A percentile compares a stretch with the other conserved stretches of the same genome.
Conservation (phyloP, 225 moss, liverwort and hornwort species). For the Anthoceros angustus region DNA sequence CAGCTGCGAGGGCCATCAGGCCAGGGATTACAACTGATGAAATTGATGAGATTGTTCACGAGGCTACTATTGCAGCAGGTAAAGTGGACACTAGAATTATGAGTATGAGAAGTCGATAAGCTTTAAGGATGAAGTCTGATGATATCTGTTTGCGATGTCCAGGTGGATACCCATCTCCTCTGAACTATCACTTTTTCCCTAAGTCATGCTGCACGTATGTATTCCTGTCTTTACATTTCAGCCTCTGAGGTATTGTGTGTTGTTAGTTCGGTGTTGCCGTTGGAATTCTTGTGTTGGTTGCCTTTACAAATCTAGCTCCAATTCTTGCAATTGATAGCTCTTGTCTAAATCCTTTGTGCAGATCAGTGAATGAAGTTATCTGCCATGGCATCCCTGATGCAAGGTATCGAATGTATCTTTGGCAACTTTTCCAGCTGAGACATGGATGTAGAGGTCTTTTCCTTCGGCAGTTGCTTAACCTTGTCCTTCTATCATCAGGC, state of each 20-base stretch:
- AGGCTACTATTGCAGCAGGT: slow-evolving; percentile 71
- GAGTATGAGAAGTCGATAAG: background rate
- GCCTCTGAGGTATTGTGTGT: background rate
- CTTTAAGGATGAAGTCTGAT: slow-evolving; percentile 8
- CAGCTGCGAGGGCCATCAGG: slow-evolving; percentile 61
- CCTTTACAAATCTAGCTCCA: slow-evolving; percentile 10
- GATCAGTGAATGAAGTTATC: slow-evolving; percentile 89
- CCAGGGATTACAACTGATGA: slow-evolving; percentile 95
- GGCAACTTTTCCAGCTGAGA: no score
- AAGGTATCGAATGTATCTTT: slow-evolving; percentile 45
- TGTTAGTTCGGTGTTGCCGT: background rate
- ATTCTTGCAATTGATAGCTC: background rate
- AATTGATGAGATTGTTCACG: slow-evolving; percentile 80
- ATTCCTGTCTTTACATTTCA: slow-evolving; percentile 6
- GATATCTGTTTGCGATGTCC: slow-evolving; percentile 16
- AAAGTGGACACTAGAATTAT: background rate
- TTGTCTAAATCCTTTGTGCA: slow-evolving; percentile 14
- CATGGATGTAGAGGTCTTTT: background rate
- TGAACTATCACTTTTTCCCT: slow-evolving; percentile 87
- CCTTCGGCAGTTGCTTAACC: background rate
- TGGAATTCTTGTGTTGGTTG: background rate
- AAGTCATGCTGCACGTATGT: slow-evolving; percentile 99
- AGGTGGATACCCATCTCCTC: slow-evolving; percentile 97
- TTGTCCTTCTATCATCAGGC: slow-evolving; percentile 17
- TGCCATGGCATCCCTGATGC: slow-evolving; percentile 98